phyloP scores from a whole-genome alignment of 1,284 basidiomycete genomes.

The Kalmanozyma brasiliensis region DNA sequence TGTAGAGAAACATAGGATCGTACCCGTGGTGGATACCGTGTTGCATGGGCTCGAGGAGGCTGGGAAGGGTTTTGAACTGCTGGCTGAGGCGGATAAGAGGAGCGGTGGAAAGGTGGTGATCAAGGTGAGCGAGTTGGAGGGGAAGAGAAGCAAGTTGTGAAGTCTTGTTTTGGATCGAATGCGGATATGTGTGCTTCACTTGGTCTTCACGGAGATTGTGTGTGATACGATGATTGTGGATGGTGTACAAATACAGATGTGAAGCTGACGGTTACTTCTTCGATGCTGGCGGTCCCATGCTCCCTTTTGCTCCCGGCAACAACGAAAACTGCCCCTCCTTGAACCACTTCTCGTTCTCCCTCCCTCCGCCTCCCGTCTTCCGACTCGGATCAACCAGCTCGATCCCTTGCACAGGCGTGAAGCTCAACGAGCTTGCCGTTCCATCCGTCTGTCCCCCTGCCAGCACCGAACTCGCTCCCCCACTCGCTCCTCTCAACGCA shows the following conservation, averaged over 20 bases:
- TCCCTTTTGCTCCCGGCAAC: slow-evolving; percentile 41
- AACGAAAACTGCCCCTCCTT: slow-evolving; percentile 67
- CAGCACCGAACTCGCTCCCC: slow-evolving; percentile 71
- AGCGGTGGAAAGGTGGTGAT: slow-evolving; percentile 63
- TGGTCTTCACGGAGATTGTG: too few species aligned
- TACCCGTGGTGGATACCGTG: slow-evolving; percentile 80
- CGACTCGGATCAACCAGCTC: slow-evolving; percentile 69
- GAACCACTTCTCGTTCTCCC: slow-evolving; percentile 69
- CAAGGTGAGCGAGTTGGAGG: slow-evolving; percentile 13
- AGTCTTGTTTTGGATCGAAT: background rate
- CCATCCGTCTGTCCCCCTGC: slow-evolving; percentile 69
- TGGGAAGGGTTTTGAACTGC: slow-evolving; percentile 76
- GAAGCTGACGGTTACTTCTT: background rate
- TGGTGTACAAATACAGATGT: slow-evolving; percentile 26
- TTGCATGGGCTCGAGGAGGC: slow-evolving; percentile 77
- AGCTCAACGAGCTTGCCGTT: slow-evolving; percentile 88
- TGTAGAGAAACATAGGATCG: slow-evolving; percentile 76
- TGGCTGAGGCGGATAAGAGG: slow-evolving; percentile 60
- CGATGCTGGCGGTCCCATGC: slow-evolving; percentile 38
- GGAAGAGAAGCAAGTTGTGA: slow-evolving; percentile 32
- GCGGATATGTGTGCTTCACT: too few species aligned
- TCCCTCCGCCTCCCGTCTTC: slow-evolving; percentile 53
- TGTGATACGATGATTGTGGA: too few species aligned
- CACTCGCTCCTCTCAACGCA: slow-evolving; percentile 51
- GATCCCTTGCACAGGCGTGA: slow-evolving; percentile 89